These are phyloP conservation scores for Silene coronaria DNA, from an alignment of 179 eudicot genomes.

Conservation along the genomic window DNA sequence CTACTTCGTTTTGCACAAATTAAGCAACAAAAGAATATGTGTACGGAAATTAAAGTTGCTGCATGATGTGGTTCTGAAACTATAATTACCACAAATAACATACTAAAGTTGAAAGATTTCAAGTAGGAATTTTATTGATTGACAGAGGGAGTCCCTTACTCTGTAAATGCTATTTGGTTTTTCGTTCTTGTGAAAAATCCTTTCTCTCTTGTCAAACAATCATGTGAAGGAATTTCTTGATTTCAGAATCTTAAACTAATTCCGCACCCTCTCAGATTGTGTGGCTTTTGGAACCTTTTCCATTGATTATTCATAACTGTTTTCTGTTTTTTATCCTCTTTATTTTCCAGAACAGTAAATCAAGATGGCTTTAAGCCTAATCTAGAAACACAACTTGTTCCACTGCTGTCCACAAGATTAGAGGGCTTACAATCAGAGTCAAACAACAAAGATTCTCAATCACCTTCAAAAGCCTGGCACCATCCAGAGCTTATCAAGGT, in stretches of 20 bases:
- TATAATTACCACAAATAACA: neutral
- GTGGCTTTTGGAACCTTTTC: neutral
- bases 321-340: conserved; percentile 6
- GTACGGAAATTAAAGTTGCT: neutral
- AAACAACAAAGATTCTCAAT: conserved; percentile 38
- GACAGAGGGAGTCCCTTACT: neutral
- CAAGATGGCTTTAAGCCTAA: conserved; percentile 93
- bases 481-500: conserved; percentile 91
- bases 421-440: conserved; percentile 44
- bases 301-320: neutral
- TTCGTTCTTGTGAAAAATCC: neutral
- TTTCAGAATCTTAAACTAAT: neutral
- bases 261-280: neutral
- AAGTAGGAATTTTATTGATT: neutral
- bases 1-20: neutral
- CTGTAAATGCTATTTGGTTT: neutral
- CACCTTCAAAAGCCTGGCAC: conserved; percentile 49
- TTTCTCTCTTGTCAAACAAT: neutral
- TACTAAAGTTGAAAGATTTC: neutral
- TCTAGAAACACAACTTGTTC: conserved; percentile 88
- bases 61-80: neutral
- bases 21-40: neutral
- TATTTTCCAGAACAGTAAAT: conserved; percentile 61
- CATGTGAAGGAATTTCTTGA: neutral
- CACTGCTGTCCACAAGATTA: conserved; percentile 59